Percentiles rank a stretch among this genome's conserved stretches.
These are phyloP conservation scores for Pythium diclinum DNA, from an alignment of 352 stramenopile genomes.

Conservation along the genomic window DNA sequence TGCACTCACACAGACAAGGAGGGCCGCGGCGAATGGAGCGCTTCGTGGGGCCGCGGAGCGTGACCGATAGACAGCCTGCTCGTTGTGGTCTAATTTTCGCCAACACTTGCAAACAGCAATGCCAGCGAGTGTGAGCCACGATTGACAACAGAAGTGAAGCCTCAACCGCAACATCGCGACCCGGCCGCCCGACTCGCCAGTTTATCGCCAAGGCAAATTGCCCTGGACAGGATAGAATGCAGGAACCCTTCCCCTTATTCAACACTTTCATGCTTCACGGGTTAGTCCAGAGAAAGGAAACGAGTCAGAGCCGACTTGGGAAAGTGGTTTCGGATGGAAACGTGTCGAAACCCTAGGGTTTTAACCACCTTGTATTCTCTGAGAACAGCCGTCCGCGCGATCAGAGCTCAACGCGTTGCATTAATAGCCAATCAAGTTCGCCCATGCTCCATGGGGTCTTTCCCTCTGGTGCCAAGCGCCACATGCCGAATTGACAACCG, in stretches of 20 bases:
- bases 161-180: background rate
- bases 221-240: background rate
- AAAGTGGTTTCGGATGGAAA: background rate
- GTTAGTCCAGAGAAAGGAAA: conserved; percentile 1
- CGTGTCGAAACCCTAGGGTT: background rate
- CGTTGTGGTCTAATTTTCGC: background rate
- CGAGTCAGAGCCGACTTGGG: conserved; percentile 1
- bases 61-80: background rate
- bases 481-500: background rate
- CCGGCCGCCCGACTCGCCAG: background rate
- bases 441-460: background rate
- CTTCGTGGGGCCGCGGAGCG: background rate
- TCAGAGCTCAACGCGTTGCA: background rate
- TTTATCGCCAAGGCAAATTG: background rate
- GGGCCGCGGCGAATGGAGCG: background rate
- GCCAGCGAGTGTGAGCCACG: conserved; percentile 4
- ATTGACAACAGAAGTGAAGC: conserved; percentile 17
- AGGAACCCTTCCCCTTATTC: conserved; percentile 4
- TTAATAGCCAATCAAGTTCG: conserved; percentile 8
- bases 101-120: background rate
- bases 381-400: conserved; percentile 8
- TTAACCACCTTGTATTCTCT: conserved; percentile 10
- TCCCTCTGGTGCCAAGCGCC: conserved; percentile 2
- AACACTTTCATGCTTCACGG: background rate
- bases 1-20: background rate